Evolutionary conservation across 2,329 filamentous ascomycete genomes (phyloP).

Genomic region (Chalara sp.): DNA sequence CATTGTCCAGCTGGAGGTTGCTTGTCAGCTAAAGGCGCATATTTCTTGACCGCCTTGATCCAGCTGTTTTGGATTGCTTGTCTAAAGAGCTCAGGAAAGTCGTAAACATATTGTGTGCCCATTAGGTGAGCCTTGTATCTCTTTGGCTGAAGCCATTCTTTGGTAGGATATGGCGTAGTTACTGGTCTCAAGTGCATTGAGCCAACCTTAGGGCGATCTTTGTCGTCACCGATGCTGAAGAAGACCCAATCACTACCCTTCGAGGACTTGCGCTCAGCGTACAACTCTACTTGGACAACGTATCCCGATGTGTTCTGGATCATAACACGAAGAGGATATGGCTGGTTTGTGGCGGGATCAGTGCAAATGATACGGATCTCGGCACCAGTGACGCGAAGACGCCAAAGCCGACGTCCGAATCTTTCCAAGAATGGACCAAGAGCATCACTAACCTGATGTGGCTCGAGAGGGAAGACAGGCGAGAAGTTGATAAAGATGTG

Average conservation of each 20-base stretch:
- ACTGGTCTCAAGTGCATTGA: slow-evolving; percentile 91
- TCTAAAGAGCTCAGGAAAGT: slow-evolving; percentile 98
- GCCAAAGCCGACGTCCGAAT: slow-evolving; percentile 91
- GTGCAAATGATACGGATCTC: slow-evolving; percentile 99
- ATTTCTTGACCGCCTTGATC: slow-evolving; percentile 67
- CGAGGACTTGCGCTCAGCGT: slow-evolving; percentile 95
- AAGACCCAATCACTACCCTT: slow-evolving; percentile 93
- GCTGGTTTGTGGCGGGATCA: slow-evolving; percentile 72
- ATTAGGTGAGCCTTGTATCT: slow-evolving; percentile 98
- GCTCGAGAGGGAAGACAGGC: slow-evolving; percentile 87
- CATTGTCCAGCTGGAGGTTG: slow-evolving; percentile 84
- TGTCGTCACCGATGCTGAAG: slow-evolving; percentile 93
- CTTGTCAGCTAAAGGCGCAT: slow-evolving; percentile 68
- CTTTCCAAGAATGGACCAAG: slow-evolving; percentile 93
- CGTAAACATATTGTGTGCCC: slow-evolving; percentile 98
- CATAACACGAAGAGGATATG: slow-evolving; percentile 89
- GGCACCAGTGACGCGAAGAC: slow-evolving; percentile 90
- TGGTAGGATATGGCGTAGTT: slow-evolving; percentile 88
- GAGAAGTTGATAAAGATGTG: slow-evolving; percentile 99
- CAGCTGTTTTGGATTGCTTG: slow-evolving; percentile 96
- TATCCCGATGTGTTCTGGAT: slow-evolving; percentile 98
- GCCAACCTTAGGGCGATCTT: slow-evolving; percentile 63
- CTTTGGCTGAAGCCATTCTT: slow-evolving; percentile 98
- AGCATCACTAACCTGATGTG: slow-evolving; percentile 84
- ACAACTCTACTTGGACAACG: slow-evolving; percentile 95